phyloP scores from a whole-genome alignment of 768 basidiomycete species.

The Fomitopsis pulvina region DNA sequence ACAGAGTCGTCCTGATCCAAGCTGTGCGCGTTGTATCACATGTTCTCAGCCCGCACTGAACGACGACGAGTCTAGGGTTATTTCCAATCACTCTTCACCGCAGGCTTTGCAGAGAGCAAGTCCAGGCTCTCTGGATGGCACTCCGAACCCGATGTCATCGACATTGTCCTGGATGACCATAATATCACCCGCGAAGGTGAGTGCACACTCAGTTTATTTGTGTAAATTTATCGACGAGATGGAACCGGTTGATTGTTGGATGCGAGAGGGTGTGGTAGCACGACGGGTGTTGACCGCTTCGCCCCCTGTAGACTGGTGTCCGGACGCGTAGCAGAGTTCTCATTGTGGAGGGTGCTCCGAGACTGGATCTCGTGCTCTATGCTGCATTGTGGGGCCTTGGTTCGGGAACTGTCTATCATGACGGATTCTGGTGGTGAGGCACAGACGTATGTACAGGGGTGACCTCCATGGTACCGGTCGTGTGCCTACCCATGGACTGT shows the following conservation, averaged over 20 bases:
- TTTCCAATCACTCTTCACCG: constrained; percentile 82
- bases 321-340: too few species aligned
- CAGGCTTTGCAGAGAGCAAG: constrained; percentile 64
- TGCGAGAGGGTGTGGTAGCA: background rate
- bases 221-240: background rate
- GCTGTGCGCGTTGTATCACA: constrained; percentile 43
- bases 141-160: constrained; percentile 46
- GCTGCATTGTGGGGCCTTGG: too few species aligned
- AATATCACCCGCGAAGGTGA: constrained; percentile 85
- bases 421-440: too few species aligned
- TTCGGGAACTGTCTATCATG: too few species aligned
- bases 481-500: background rate
- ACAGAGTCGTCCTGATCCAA: constrained; percentile 85
- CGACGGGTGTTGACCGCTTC: too few species aligned
- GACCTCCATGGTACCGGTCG: background rate
- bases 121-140: constrained; percentile 14
- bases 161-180: constrained; percentile 71
- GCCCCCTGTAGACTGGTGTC: too few species aligned
- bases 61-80: constrained; percentile 54
- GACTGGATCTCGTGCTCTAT: too few species aligned
- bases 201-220: constrained; percentile 18
- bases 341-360: too few species aligned
- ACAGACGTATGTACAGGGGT: background rate
- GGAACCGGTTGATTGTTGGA: background rate
- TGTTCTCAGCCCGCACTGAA: background rate